Percentiles rank a stretch among this genome's conserved stretches.
These are phyloP conservation scores for Amylostereum areolatum DNA, from an alignment of 1,284 basidiomycete species.

Conservation along the genomic window DNA sequence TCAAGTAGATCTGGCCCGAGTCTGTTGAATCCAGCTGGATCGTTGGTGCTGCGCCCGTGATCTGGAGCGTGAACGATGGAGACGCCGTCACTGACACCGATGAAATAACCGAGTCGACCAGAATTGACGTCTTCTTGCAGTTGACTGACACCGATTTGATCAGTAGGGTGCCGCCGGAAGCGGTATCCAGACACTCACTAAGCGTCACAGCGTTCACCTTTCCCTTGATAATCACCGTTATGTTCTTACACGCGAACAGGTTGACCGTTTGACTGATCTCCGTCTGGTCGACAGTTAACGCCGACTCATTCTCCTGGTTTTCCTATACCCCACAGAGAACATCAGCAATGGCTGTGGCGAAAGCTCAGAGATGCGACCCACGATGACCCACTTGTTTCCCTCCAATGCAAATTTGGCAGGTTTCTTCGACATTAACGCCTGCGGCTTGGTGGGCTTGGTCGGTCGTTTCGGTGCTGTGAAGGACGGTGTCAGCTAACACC, in stretches of 20 bases:
- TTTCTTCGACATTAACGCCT: conserved; percentile 79
- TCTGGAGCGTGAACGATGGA: conserved; percentile 90
- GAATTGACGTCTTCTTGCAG: conserved; percentile 84
- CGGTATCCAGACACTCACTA: conserved; percentile 41
- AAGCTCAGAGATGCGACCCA: conserved; percentile 33
- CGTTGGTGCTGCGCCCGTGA: conserved; percentile 87
- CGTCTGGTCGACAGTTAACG: conserved; percentile 72
- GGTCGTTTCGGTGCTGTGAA: conserved; percentile 53
- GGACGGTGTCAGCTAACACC: neutral
- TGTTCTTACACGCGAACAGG: conserved; percentile 88
- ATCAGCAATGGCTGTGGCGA: neutral
- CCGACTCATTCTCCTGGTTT: conserved; percentile 82
- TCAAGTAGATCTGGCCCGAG: conserved; percentile 92
- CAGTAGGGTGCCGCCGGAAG: too few species aligned
- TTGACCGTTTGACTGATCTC: conserved; percentile 86
- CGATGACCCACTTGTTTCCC: conserved; percentile 92
- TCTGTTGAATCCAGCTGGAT: conserved; percentile 94
- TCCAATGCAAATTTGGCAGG: conserved; percentile 89
- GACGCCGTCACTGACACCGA: conserved; percentile 85
- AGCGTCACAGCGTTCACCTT: conserved; percentile 95
- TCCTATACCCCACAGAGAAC: conserved; percentile 49
- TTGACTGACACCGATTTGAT: conserved; percentile 50
- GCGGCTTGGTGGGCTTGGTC: conserved; percentile 76
- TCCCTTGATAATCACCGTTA: conserved; percentile 84
- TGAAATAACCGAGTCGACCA: conserved; percentile 91